phyloP scores from a whole-genome alignment of 169 alveolate genomes.

The Eimeria maxima region DNA sequence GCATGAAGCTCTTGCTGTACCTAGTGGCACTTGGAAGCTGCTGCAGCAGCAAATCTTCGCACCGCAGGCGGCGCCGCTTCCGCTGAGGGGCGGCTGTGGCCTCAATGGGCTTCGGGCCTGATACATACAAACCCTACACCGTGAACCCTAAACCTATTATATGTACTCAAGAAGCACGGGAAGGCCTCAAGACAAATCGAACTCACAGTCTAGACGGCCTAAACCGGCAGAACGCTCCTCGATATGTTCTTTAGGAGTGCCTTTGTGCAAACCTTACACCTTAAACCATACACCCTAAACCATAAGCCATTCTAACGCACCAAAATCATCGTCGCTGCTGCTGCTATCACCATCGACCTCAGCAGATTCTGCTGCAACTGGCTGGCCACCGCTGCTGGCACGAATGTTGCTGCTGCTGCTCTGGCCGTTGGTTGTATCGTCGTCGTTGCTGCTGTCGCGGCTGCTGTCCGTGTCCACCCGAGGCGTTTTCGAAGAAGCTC shows the following conservation, averaged over 20 bases:
- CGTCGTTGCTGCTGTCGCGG: slow-evolving; percentile 33
- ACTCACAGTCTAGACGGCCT: too few relatives aligned
- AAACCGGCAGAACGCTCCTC: too few relatives aligned
- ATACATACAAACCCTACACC: neutral
- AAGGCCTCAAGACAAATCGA: too few relatives aligned
- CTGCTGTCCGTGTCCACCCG: neutral
- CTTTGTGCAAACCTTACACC: neutral
- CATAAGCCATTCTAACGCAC: neutral
- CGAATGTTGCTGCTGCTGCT: slow-evolving; percentile 2
- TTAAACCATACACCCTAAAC: neutral
- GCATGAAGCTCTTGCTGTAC: slow-evolving; percentile 95
- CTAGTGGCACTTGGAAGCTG: slow-evolving; percentile 91
- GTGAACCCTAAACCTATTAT: neutral
- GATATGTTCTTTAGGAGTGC: too few relatives aligned
- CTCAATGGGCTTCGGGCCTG: slow-evolving; percentile 56
- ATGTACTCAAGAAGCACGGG: too few relatives aligned
- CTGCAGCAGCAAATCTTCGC: slow-evolving; percentile 89
- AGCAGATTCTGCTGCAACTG: neutral
- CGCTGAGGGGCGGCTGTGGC: neutral
- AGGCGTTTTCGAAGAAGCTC: neutral
- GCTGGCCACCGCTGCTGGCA: slow-evolving; percentile 35
- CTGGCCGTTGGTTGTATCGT: neutral
- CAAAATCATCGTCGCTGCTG: slow-evolving; percentile 58
- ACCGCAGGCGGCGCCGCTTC: slow-evolving; percentile 65
- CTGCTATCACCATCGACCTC: slow-evolving; percentile 13